phyloP scores from a whole-genome alignment of 192 early-diverging fungal genomes.

The Backusella sp. region DNA sequence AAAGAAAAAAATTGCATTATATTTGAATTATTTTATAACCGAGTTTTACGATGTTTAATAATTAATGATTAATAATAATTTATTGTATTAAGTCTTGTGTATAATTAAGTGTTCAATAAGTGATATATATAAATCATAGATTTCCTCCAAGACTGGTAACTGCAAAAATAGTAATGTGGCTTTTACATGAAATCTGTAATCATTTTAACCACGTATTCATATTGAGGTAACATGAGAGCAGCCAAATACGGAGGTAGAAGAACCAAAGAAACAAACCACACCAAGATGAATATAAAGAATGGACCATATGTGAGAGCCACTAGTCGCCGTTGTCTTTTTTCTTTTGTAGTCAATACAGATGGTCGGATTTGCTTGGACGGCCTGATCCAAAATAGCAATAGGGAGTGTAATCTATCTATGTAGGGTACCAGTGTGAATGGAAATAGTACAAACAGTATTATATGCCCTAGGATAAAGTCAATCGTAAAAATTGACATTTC shows the following conservation, averaged over 20 bases:
- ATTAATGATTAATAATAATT: neutral
- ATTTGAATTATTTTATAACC: too few relatives aligned
- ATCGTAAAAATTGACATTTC: slow-evolving; percentile 72
- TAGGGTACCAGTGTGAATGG: slow-evolving; percentile 62
- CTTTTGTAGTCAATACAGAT: slow-evolving; percentile 63
- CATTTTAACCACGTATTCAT: neutral
- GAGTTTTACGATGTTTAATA: neutral
- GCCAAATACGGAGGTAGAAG: slow-evolving; percentile 37
- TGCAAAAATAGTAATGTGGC: neutral
- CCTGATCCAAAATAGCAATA: slow-evolving; percentile 67
- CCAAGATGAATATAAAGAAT: slow-evolving; percentile 54
- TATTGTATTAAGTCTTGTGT: neutral
- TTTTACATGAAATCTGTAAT: neutral
- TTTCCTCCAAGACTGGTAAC: neutral
- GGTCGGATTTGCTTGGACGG: slow-evolving; percentile 62
- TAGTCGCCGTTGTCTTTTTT: slow-evolving; percentile 55
- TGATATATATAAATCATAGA: neutral
- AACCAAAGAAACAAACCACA: slow-evolving; percentile 53
- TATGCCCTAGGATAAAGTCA: slow-evolving; percentile 64
- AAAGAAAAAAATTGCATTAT: neutral
- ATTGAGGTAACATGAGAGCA: neutral
- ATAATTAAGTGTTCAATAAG: neutral
- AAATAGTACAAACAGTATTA: slow-evolving; percentile 72
- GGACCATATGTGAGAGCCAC: slow-evolving; percentile 53
- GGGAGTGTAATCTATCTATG: slow-evolving; percentile 62